Evolutionary conservation across 345 rosid species (phyloP), one percentile per base, ranked within the genome.

Genomic region (Murraya koenigii): DNA sequence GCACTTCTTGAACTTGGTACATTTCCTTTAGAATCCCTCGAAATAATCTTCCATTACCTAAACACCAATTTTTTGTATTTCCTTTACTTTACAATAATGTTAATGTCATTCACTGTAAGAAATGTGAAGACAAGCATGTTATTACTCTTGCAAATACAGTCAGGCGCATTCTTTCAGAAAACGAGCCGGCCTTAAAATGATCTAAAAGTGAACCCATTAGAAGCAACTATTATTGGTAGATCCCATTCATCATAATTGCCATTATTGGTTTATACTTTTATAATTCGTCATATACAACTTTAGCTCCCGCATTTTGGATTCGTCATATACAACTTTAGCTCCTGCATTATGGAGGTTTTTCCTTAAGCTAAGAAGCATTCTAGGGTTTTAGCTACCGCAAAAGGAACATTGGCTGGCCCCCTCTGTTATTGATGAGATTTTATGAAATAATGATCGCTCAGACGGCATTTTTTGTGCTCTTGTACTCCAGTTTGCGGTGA

Each of bases 61-160:
- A 56, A 8, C 47, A 14, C 10, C 59, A 25, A n/a, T 23, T 32
- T 13, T 49, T 26, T n/a, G 1, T 75, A 36, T 66, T 36, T 74
- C 75, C 20, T 52, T 30, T 30, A 13, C 47, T 49, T 47, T 2
- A 58, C n/a, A 30, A 25, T 7, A 20, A 25, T 15, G 20, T 7
- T 49, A 30, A 25, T 15, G 25, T 4, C 38, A 22, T 59, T 23
- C 30, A 7, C 14, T 49, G 0, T 56, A 54, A 69, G 41, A 33
- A 13, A 81, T 86, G 89, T 74, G 78, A 87, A 78, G 98, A 95
- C 80, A 82, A 88, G 71, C 96, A 92, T 82, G 90, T 90, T 69
- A 90, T 83, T 82, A 94, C 87, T 77, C 92, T 93, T 63, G 92
- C 96, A 17, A 80, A 88, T 11, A 88, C 90, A 79, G 98, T 87